Evolutionary conservation across 2,329 filamentous ascomycete genomes (phyloP).

Genomic region (Grosmannia huntii): DNA sequence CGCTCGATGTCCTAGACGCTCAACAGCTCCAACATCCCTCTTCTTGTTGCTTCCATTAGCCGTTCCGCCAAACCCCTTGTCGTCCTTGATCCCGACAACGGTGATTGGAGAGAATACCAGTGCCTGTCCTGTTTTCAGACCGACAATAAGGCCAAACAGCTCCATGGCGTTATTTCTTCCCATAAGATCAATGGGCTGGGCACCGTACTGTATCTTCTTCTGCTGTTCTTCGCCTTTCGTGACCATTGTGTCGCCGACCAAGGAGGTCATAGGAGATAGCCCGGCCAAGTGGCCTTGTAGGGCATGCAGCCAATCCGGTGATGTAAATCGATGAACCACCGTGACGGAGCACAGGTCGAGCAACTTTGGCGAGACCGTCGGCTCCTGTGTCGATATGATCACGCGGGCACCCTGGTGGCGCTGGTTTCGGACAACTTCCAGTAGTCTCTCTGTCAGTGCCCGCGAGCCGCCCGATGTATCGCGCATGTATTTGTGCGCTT

Average conservation of each 20-base stretch:
- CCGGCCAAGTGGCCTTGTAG: slow-evolving; percentile 19
- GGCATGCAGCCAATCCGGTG: slow-evolving; percentile 20
- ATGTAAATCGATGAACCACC: slow-evolving; percentile 56
- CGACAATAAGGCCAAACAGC: slow-evolving; percentile 29
- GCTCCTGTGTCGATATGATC: slow-evolving; percentile 66
- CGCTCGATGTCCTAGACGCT: slow-evolving; percentile 23
- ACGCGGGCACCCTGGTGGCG: slow-evolving; percentile 55
- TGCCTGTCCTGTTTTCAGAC: slow-evolving; percentile 30
- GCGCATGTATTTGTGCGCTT: slow-evolving; percentile 68
- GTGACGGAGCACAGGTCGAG: slow-evolving; percentile 61
- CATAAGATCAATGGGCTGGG: slow-evolving; percentile 8
- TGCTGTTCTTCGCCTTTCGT: not conserved
- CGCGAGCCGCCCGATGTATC: slow-evolving; percentile 35
- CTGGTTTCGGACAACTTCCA: slow-evolving; percentile 54
- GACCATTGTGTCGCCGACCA: not conserved
- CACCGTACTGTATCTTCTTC: not conserved
- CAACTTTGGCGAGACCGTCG: slow-evolving; percentile 53
- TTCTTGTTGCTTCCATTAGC: not conserved
- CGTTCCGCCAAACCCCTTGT: not conserved
- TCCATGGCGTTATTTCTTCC: slow-evolving; percentile 16
- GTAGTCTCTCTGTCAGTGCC: slow-evolving; percentile 47
- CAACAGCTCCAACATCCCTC: slow-evolving; percentile 6
- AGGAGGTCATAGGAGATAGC: slow-evolving; percentile 10
- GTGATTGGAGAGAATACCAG: slow-evolving; percentile 34
- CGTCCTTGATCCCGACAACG: slow-evolving; percentile 18